Evolutionary conservation across 2,329 filamentous ascomycete species (phyloP).

Genomic region (Epichloe baconii): DNA sequence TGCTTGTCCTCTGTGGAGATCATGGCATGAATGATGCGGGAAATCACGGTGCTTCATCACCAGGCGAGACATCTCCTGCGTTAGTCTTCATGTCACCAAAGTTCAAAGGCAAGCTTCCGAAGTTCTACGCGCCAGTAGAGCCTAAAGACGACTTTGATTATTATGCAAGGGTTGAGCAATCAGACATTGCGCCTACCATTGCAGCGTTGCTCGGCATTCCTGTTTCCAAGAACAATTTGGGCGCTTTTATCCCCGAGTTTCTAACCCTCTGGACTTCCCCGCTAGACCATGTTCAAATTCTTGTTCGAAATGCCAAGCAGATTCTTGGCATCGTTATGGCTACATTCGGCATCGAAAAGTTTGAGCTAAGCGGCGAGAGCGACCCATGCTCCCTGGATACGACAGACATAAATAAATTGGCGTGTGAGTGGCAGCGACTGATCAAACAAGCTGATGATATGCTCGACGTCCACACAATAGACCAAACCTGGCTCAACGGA

Average conservation of each 20-base stretch:
- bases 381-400: conserved; percentile 24
- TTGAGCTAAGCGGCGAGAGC: conserved; percentile 19
- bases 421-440: conserved; percentile 51
- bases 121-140: conserved; percentile 37
- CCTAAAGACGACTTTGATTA: conserved; percentile 64
- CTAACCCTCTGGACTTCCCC: conserved; percentile 54
- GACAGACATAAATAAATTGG: conserved; percentile 41
- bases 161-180: conserved; percentile 80
- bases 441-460: conserved; percentile 13
- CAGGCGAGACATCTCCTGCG: conserved; percentile 88
- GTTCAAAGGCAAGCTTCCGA: conserved; percentile 42
- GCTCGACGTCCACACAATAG: conserved; percentile 14
- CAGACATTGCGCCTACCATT: conserved; percentile 81
- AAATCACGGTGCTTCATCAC: conserved; percentile 88
- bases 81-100: conserved; percentile 85
- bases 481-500: conserved; percentile 27
- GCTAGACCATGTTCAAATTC: conserved; percentile 49
- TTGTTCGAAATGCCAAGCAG: conserved; percentile 69
- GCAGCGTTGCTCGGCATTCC: conserved; percentile 80
- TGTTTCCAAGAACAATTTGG: conserved; percentile 78
- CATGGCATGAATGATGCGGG: conserved; percentile 99
- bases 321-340: conserved; percentile 65
- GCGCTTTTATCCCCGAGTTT: conserved; percentile 70
- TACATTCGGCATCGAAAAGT: conserved; percentile 45
- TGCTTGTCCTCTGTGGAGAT: conserved; percentile 81